Evolutionary conservation across 139 green algal genomes (phyloP).

Genomic region (Spirogloea muscicola): DNA sequence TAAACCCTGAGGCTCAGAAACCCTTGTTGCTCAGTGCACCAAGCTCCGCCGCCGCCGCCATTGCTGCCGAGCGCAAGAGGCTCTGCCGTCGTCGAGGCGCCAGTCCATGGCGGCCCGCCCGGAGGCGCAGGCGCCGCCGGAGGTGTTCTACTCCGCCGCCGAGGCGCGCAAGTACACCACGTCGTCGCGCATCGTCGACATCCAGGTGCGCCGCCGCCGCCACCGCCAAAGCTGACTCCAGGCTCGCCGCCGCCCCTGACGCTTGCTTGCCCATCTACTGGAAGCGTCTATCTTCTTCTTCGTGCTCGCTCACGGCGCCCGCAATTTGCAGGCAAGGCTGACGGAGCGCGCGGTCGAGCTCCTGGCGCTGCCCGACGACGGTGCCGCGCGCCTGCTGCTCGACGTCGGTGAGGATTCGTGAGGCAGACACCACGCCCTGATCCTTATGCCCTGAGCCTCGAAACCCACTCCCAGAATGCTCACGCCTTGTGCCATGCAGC

Average conservation of each 20-base stretch:
- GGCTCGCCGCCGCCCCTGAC: not conserved
- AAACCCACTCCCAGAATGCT: not conserved
- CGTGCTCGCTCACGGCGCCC: too few species aligned
- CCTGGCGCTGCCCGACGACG: conserved; percentile 79
- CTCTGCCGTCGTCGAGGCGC: too few species aligned
- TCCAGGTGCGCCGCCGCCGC: conserved; percentile 73
- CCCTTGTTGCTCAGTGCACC: too few species aligned
- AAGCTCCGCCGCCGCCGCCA: too few species aligned
- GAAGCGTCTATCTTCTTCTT: too few species aligned
- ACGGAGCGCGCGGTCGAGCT: conserved; percentile 90
- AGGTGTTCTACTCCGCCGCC: conserved; percentile 93
- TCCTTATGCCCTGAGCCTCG: not conserved
- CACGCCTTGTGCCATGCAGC: not conserved
- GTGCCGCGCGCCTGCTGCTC: conserved; percentile 73
- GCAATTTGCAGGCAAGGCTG: conserved; percentile 58
- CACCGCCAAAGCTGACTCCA: conserved; percentile 14
- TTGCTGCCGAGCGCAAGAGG: too few species aligned
- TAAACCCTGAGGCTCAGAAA: too few species aligned
- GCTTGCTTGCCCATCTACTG: not conserved
- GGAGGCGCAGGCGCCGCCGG: conserved; percentile 80
- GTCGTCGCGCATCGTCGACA: conserved; percentile 79
- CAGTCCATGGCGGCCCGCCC: conserved; percentile 61
- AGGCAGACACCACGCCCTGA: not conserved
- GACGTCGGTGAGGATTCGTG: conserved; percentile 80
- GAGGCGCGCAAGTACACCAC: conserved; percentile 95